Evolutionary conservation across 352 stramenopile genomes (phyloP).

Genomic region (Phytophthora ramorum): DNA sequence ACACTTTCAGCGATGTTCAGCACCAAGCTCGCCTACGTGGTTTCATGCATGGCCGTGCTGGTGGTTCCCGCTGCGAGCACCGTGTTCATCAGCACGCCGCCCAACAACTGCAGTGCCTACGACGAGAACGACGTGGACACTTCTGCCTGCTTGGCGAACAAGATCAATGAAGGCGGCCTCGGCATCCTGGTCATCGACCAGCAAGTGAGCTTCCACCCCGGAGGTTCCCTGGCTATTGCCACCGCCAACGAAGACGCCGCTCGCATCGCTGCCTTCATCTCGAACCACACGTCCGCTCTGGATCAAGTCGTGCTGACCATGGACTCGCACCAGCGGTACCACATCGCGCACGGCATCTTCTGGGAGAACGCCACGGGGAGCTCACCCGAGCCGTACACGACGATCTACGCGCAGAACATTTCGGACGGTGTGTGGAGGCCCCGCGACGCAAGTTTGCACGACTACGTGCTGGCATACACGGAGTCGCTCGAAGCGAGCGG

Average conservation of each 20-base stretch:
- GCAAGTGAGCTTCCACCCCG: slow-evolving; percentile 95
- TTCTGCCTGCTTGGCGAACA: slow-evolving; percentile 36
- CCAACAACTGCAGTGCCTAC: slow-evolving; percentile 26
- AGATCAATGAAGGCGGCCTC: slow-evolving; percentile 46
- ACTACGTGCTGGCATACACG: slow-evolving; percentile 93
- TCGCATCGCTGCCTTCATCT: slow-evolving; percentile 89
- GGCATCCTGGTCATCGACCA: slow-evolving; percentile 93
- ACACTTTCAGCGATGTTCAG: slow-evolving; percentile 6
- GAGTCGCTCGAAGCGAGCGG: slow-evolving; percentile 77
- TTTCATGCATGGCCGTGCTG: slow-evolving; percentile 10
- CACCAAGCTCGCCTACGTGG: slow-evolving; percentile 5
- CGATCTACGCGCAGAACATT: slow-evolving; percentile 89
- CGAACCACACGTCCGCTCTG: slow-evolving; percentile 56
- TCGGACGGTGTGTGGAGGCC: slow-evolving; percentile 54
- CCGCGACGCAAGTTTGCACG: slow-evolving; percentile 63
- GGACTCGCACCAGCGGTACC: slow-evolving; percentile 94
- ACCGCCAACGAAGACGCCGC: slow-evolving; percentile 86
- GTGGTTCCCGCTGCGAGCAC: not conserved
- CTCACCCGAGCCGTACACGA: slow-evolving; percentile 90
- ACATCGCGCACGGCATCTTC: slow-evolving; percentile 95
- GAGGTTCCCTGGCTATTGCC: slow-evolving; percentile 91
- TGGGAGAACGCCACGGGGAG: slow-evolving; percentile 77
- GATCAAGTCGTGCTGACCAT: slow-evolving; percentile 92
- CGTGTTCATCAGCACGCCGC: slow-evolving; percentile 14
- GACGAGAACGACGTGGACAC: slow-evolving; percentile 21